Percentiles rank a stretch among this genome's conserved stretches.
phyloP scores from a whole-genome alignment of 2,329 filamentous ascomycete species.

The Penicillium sp. region DNA sequence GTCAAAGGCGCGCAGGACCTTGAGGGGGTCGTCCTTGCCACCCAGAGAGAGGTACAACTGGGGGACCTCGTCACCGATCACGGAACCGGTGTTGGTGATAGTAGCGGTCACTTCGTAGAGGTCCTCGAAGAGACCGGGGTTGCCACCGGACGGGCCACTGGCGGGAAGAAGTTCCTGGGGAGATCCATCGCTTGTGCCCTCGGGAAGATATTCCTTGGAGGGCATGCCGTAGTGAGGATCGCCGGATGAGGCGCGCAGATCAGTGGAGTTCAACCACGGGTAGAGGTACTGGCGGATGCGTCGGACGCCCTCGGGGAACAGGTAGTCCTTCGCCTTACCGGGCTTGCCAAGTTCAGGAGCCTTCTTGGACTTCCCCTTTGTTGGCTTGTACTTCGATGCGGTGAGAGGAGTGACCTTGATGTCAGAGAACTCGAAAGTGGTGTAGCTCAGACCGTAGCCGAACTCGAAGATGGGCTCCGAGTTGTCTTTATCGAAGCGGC shows the following conservation, averaged over 20 bases:
- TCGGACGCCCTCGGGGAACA: conserved; percentile 53
- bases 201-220: conserved; percentile 49
- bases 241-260: conserved; percentile 50
- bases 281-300: conserved; percentile 58
- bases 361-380: conserved; percentile 50
- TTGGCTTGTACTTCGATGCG: conserved; percentile 51
- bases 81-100: conserved; percentile 50
- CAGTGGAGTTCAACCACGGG: conserved; percentile 60
- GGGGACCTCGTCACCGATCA: conserved; percentile 51
- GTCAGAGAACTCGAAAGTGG: conserved; percentile 60
- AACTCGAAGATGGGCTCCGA: conserved; percentile 60
- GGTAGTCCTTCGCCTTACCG: conserved; percentile 50
- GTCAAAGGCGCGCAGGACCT: conserved; percentile 75
- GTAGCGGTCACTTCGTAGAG: conserved; percentile 49
- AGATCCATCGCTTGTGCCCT: conserved; percentile 50
- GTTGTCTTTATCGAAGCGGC: conserved; percentile 52
- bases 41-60: conserved; percentile 73
- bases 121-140: conserved; percentile 52
- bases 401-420: conserved; percentile 47
- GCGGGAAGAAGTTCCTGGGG: conserved; percentile 56
- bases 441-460: conserved; percentile 60
- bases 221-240: conserved; percentile 55
- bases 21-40: conserved; percentile 64
- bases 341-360: conserved; percentile 53
- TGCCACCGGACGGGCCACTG: conserved; percentile 58